phyloP scores from a whole-genome alignment of 352 stramenopile species.

The Pythium phragmitis region DNA sequence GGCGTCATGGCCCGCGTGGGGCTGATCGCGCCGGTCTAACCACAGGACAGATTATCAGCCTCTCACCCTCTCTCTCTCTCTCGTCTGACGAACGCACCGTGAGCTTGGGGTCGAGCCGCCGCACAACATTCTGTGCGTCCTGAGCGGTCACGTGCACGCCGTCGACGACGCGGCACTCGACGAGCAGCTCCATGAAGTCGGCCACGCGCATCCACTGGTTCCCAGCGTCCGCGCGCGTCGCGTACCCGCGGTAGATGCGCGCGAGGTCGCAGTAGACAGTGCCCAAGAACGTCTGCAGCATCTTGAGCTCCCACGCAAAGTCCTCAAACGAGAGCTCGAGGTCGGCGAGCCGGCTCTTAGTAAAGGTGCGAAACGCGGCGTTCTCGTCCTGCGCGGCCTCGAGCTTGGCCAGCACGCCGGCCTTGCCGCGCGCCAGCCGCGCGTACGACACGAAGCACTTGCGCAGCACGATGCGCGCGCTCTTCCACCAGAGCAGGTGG shows the following conservation, averaged over 20 bases:
- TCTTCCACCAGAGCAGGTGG: constrained; percentile 69
- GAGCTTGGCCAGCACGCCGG: constrained; percentile 55
- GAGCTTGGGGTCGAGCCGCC: constrained; percentile 51
- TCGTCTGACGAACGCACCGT: constrained; percentile 11
- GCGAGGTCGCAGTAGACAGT: constrained; percentile 72
- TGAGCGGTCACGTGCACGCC: constrained; percentile 31
- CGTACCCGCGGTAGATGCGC: constrained; percentile 72
- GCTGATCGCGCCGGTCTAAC: constrained; percentile 30
- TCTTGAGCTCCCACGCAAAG: constrained; percentile 66
- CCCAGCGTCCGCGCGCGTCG: constrained; percentile 37
- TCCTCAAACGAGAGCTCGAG: constrained; percentile 61
- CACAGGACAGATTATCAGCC: constrained; percentile 13
- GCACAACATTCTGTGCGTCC: constrained; percentile 47
- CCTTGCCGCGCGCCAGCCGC: constrained; percentile 56
- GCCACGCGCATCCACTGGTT: constrained; percentile 51
- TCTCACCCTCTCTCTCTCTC: not conserved
- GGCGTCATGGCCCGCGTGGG: constrained; percentile 47
- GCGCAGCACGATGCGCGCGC: constrained; percentile 63
- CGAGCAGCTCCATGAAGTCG: constrained; percentile 58
- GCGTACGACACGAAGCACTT: constrained; percentile 81
- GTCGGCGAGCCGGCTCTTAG: constrained; percentile 48
- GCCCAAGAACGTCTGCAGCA: constrained; percentile 68
- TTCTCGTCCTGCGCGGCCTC: constrained; percentile 54
- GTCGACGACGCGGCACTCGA: constrained; percentile 69
- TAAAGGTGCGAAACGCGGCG: constrained; percentile 56